These are phyloP conservation scores for Gentiana straminea DNA, from an alignment of 257 asterid genomes.

Conservation along the genomic window DNA sequence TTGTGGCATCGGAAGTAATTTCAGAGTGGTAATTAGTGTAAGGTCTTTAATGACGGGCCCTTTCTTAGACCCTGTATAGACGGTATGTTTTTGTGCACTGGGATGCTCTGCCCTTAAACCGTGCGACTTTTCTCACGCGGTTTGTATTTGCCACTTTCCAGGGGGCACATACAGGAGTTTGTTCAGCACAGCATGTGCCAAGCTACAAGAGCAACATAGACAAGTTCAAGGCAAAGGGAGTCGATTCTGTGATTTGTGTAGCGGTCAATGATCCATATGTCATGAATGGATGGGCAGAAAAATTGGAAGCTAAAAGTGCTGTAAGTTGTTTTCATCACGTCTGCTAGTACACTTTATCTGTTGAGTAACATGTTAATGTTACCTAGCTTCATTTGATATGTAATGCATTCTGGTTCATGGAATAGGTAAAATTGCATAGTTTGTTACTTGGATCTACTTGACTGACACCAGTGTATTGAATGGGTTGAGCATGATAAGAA, in stretches of 20 bases:
- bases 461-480: no score
- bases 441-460: no score
- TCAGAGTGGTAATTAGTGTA: no score
- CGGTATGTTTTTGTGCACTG: no score
- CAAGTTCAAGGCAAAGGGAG: conserved; percentile 78
- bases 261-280: conserved; percentile 86
- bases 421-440: no score
- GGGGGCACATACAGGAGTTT: conserved; percentile 98
- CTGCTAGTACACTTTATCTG: background rate
- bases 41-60: no score
- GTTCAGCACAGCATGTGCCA: conserved; percentile 85
- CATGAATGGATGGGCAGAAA: conserved; percentile 91
- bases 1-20: no score
- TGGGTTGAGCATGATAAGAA: background rate
- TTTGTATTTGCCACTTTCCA: conserved; percentile 13
- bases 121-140: background rate
- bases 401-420: no score
- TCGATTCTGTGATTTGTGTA: conserved; percentile 84
- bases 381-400: background rate
- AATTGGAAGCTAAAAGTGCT: conserved; percentile 70
- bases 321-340: conserved; percentile 34
- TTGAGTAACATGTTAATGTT: background rate
- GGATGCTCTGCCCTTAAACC: no score
- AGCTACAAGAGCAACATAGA: conserved; percentile 73
- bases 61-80: no score